phyloP scores from a whole-genome alignment of 305 asterid genomes.

The Rubia tinctorum region DNA sequence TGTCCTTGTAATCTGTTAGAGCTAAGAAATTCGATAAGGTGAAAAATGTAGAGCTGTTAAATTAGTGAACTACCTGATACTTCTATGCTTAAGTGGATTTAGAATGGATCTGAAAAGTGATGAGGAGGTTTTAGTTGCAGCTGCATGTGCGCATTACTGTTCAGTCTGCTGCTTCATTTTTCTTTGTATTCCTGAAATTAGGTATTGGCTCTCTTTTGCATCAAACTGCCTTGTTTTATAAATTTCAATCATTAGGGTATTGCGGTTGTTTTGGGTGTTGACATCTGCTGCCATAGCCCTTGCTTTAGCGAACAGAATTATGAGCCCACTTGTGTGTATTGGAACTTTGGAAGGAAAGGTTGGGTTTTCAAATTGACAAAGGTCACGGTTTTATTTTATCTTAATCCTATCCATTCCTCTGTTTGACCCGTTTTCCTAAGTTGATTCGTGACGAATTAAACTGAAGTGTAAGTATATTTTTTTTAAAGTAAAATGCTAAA shows the following conservation, averaged over 20 bases:
- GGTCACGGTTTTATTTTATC: no score
- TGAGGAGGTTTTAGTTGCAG: not conserved
- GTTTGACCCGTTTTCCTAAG: no score
- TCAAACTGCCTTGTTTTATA: not conserved
- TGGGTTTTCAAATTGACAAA: no score
- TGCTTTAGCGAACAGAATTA: not conserved
- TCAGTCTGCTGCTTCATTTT: not conserved
- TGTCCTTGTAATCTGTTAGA: not conserved
- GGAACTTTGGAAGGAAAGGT: not conserved
- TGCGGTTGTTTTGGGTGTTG: not conserved
- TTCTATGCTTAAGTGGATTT: not conserved
- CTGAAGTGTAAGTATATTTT: no score
- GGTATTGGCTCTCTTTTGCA: not conserved
- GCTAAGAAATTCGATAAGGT: not conserved
- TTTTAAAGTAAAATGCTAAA: no score
- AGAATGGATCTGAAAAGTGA: not conserved
- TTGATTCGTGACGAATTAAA: no score
- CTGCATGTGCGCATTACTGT: no score
- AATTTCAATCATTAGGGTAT: not conserved
- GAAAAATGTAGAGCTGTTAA: not conserved
- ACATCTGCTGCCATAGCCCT: not conserved
- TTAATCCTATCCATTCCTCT: no score
- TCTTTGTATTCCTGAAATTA: not conserved
- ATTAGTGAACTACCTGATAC: not conserved
- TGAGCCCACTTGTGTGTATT: conserved; percentile 1